Percentiles rank a stretch among this genome's conserved stretches.
phyloP scores from a whole-genome alignment of 1,284 basidiomycete genomes.

The Tetrapyrgos nigripes region DNA sequence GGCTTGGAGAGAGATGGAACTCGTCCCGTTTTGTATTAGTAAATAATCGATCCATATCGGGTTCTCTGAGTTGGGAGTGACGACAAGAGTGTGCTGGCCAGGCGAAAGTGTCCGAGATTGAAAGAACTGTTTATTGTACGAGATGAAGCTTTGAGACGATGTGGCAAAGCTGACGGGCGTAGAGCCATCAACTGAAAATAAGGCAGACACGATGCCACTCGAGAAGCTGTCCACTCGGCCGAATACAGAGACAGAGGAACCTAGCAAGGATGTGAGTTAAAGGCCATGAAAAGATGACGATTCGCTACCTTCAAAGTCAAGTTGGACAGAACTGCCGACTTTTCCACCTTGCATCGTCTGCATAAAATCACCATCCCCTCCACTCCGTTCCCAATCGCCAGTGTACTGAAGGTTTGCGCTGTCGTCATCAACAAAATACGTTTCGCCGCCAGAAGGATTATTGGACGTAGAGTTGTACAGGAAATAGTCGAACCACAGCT shows the following conservation, averaged over 20 bases:
- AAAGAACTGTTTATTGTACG: constrained; percentile 27
- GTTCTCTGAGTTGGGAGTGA: constrained; percentile 19
- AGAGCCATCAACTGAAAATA: constrained; percentile 28
- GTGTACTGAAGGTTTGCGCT: constrained; percentile 23
- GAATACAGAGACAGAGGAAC: constrained; percentile 25
- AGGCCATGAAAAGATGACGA: not conserved
- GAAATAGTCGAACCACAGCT: constrained; percentile 30
- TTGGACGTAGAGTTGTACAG: constrained; percentile 26
- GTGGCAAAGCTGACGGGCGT: constrained; percentile 20
- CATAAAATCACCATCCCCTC: constrained; percentile 24
- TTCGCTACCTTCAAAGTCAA: constrained; percentile 24
- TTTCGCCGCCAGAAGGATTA: constrained; percentile 16
- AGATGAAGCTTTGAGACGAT: constrained; percentile 18
- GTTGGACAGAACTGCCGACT: constrained; percentile 23
- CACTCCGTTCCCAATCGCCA: constrained; percentile 21
- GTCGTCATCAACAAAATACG: constrained; percentile 28
- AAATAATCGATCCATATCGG: constrained; percentile 30
- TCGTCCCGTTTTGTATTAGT: constrained; percentile 20
- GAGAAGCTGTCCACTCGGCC: constrained; percentile 26
- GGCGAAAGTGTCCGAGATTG: constrained; percentile 17
- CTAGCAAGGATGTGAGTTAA: constrained; percentile 11
- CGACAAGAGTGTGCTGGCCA: constrained; percentile 26
- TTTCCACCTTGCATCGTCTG: constrained; percentile 23
- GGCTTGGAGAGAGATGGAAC: not conserved
- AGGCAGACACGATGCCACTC: constrained; percentile 16